Evolutionary conservation across 2,329 filamentous ascomycete genomes (phyloP), one percentile per base, ranked within the genome.

Genomic region (Herpotrichia juniperi): DNA sequence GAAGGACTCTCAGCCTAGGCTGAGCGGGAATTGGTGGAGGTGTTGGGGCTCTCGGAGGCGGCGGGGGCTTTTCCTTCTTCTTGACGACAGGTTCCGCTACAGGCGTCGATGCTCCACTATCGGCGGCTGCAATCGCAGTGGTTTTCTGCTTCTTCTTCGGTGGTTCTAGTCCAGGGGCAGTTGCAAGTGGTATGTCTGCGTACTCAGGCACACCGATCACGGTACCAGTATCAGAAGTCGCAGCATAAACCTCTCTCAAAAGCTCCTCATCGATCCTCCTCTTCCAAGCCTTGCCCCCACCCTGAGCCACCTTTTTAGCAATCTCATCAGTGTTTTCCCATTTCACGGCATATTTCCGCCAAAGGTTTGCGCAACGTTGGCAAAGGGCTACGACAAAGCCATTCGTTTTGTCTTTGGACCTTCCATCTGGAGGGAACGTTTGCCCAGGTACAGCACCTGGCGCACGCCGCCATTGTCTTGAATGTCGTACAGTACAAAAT

Each of bases 311-410:
- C 76, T 96, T 96, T 77, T 93, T 96, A 32, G 88, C 85, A 31
- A 96, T 84, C 64, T 97, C 93, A 35, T 97, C 94, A 12, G 92
- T 83, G 60, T 96, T 91, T 73, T 97, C 94, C 87, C 91, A 99
- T 61, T 96, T 91, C 56, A 99, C 91, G 14, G 89, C 93, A 73
- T 99, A 99, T 59, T 93, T 90, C 44, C 94, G 88, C 94, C 94
- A 99, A 8, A 99, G 79, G 65, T 94, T 87, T 22, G 93, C 93
- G 68, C 94, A 99, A 53, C 93, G 87, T 51, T 92, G 83, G 71
- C 94, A 99, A 4, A 99, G 82, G 3, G 93, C 93, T 43, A 93
- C 83, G 16, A 96, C 84, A 30, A 89, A 86, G 62, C 89, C 86
- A 14, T 82, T 79, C 11, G 84, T 85, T 70, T 93, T 96, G 59